Evolutionary conservation across 169 alveolate species (phyloP).

Genomic region (Cryptosporidium canis): DNA sequence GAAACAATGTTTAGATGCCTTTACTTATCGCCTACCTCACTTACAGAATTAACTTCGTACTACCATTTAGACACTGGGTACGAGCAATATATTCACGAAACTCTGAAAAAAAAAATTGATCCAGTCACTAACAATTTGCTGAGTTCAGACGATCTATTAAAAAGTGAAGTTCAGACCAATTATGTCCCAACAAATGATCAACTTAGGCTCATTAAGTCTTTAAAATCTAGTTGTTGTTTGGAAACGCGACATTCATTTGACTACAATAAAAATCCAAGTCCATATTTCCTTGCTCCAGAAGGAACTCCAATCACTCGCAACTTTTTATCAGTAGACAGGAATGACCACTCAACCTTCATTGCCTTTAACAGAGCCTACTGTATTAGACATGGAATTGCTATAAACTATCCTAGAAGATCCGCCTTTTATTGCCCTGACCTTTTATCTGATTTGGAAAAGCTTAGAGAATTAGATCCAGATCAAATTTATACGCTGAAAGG

Average conservation of each 20-base stretch:
- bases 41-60: slow-evolving; percentile 7
- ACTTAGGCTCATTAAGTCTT: background rate
- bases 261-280: slow-evolving; percentile 10
- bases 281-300: slow-evolving; percentile 64
- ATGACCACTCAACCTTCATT: background rate
- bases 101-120: background rate
- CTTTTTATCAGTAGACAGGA: background rate
- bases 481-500: background rate
- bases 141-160: background rate
- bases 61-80: background rate
- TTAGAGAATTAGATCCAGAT: slow-evolving; percentile 23
- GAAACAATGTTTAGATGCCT: background rate
- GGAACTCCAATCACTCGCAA: slow-evolving; percentile 45
- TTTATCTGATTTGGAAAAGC: background rate
- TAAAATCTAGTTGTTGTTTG: background rate
- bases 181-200: background rate
- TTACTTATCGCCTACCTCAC: background rate
- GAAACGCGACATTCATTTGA: background rate
- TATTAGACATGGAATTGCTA: background rate
- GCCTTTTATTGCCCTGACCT: background rate
- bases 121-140: background rate
- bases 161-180: background rate
- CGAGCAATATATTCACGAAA: background rate
- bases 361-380: slow-evolving; percentile 36
- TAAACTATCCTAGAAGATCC: background rate